Evolutionary conservation across 1,139 yeast species (phyloP), one percentile per base, ranked within the genome.

Genomic region (Maudiozyma humilis): DNA sequence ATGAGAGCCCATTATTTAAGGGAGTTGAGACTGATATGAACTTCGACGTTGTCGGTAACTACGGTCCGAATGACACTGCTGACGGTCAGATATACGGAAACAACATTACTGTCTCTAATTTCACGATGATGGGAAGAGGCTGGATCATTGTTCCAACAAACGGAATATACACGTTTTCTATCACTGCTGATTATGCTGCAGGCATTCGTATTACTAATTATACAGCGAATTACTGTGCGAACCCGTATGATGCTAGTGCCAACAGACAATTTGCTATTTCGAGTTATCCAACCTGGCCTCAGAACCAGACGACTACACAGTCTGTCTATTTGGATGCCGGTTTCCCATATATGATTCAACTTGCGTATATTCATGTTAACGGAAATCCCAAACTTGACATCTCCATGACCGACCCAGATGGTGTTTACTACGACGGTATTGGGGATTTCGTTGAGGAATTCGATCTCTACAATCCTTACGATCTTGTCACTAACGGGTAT

Each of bases 291-390:
- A 10, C 16, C 15, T 16, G 15, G 15, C 32, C 32, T 7, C 15
- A 6, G 15, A 8, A 30, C 14, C 16, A 33, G 20, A 14, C 18
- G 6, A n/a, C 36, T 3, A 33, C 36, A 15, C 25, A 15, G 6
- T 18, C 18, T 15, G 36, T 33, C 6, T 33, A 33, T 33, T 25
- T 33, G 20, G 18, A 33, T 33, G 36, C 36, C 13, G 36, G 36
- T 15, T 12, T 33, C 20, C 36, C 36, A 16, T 33, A 33, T 16
- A 15, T 18, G 17, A 4, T 33, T 6, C 15, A 16, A 15, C 20
- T 33, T 18, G 13, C 36, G 14, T 33, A 14, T 16, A 8, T 16
- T 2, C 36, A 33, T 16, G n/a, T 16, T n/a, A 8, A 8, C 14
- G 36, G 36, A 14, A 2, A n/a, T 4, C 36, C 36, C 6, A 18